Evolutionary conservation across 148 eudicot genomes (phyloP), one percentile per base, ranked within the genome.

Genomic region (Silene uniflora): DNA sequence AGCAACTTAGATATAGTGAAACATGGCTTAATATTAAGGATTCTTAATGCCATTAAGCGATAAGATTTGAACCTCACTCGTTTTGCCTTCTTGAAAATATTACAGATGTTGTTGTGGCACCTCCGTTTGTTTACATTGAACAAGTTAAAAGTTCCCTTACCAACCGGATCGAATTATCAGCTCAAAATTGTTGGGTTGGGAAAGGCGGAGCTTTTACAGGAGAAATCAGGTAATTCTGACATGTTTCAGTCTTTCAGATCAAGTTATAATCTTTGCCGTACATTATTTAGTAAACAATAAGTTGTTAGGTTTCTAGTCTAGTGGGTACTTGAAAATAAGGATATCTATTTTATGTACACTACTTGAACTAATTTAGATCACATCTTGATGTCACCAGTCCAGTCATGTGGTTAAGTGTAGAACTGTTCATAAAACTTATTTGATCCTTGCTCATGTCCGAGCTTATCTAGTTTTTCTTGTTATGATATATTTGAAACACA

Each of bases 161-260:
- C 69, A 89, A 80, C 74, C 88, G 91, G 60, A 83, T 94, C 22
- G 97, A 91, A 85, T 81, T 94, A 80, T 87, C 98, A 72, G 98
- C 91, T 39, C 98, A 94, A 80, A 94, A 94, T 81, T 91, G 93
- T 80, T 94, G 98, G 98, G 87, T 85, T 62, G 93, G 93, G 44
- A 94, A 94, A 81, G 98, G 97, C 80, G 98, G 98, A 72, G 97
- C 97, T 74, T 94, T 90, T 78, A 94, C 98, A 1, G 98, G 98
- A 79, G 98, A 94, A 86, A 94, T 94, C 89, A 94, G 98, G 98
- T 91, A 76, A 62, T 21, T 42, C 39, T 23, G n/a, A 11, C 58
- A 61, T 69, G 39, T 58, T n/a, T 47, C 62, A 7, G 10, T 69
- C 24, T 58, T n/a, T 47, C 62, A 7, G 10, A 11, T 68, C 25